These are phyloP conservation scores for Tricholomella constricta DNA, from an alignment of 768 basidiomycete genomes.

Conservation along the genomic window DNA sequence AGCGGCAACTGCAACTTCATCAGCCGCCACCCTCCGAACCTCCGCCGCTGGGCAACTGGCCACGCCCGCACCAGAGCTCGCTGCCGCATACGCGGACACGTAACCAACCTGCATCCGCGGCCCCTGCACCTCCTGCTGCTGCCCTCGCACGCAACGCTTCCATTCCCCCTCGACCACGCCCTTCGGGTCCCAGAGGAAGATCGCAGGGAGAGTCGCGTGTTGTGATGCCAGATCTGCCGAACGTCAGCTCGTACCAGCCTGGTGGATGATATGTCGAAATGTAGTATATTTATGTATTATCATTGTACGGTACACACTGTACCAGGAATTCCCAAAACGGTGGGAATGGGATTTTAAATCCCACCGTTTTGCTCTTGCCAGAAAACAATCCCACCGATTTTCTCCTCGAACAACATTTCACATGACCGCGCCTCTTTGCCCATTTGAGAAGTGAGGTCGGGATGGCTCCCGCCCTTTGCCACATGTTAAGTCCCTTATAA, in stretches of 20 bases:
- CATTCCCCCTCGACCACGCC: conserved; percentile 27
- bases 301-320: too few species aligned
- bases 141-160: conserved; percentile 7
- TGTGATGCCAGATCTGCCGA: conserved; percentile 1
- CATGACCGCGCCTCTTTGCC: neutral
- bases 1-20: conserved; percentile 21
- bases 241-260: neutral
- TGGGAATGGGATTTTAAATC: neutral
- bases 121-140: neutral
- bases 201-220: conserved; percentile 15
- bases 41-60: conserved; percentile 57
- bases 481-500: too few species aligned
- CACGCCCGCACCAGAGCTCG: conserved; percentile 42
- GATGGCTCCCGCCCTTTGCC: too few species aligned
- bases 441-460: neutral
- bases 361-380: neutral
- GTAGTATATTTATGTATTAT: conserved; percentile 9
- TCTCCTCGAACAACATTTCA: neutral
- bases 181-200: conserved; percentile 37
- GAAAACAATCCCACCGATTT: too few species aligned
- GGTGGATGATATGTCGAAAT: neutral
- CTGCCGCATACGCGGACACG: conserved; percentile 34
- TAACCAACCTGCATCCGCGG: conserved; percentile 22
- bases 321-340: too few species aligned
- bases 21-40: conserved; percentile 33